A percentile compares a stretch with the other conserved stretches of the same genome.
These are phyloP conservation scores for Cystobasidium ongulense DNA, from an alignment of 768 basidiomycete genomes.

Conservation along the genomic window DNA sequence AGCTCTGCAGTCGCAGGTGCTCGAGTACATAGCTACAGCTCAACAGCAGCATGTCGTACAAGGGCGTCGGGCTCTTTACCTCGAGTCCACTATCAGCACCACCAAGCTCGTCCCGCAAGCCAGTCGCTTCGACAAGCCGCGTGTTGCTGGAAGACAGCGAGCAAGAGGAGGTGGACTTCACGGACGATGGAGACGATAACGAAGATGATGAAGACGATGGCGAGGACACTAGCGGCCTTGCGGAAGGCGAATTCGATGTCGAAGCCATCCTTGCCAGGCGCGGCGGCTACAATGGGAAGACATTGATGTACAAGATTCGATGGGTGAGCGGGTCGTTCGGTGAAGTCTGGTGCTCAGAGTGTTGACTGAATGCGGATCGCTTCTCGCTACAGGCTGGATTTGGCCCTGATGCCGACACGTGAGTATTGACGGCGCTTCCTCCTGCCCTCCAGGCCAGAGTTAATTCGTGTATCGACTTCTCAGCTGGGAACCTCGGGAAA, in stretches of 20 bases:
- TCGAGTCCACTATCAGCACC: conserved; percentile 1
- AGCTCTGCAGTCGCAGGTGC: not conserved
- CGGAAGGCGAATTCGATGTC: conserved; percentile 10
- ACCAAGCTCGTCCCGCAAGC: not conserved
- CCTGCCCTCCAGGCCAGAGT: not conserved
- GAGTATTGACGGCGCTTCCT: not conserved
- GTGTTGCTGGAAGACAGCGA: not conserved
- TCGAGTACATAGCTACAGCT: not conserved
- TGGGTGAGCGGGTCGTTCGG: conserved; percentile 22
- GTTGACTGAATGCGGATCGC: not conserved
- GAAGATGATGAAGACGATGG: not conserved
- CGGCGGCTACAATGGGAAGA: not conserved
- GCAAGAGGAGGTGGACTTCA: not conserved
- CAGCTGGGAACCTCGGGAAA: not conserved
- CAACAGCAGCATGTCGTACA: not conserved
- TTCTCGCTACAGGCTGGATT: not conserved
- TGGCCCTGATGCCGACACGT: conserved; percentile 1
- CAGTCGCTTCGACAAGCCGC: not conserved
- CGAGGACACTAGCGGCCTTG: not conserved
- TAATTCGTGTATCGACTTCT: not conserved
- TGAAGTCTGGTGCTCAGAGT: too few relatives aligned
- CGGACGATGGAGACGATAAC: not conserved
- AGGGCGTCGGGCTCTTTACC: not conserved
- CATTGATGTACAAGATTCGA: conserved; percentile 7
- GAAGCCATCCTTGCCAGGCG: conserved; percentile 17